Percentiles rank a stretch among this genome's conserved stretches.
These are phyloP conservation scores for Ceratocystis alfenasii DNA, from an alignment of 2,329 filamentous ascomycete species.

Conservation along the genomic window DNA sequence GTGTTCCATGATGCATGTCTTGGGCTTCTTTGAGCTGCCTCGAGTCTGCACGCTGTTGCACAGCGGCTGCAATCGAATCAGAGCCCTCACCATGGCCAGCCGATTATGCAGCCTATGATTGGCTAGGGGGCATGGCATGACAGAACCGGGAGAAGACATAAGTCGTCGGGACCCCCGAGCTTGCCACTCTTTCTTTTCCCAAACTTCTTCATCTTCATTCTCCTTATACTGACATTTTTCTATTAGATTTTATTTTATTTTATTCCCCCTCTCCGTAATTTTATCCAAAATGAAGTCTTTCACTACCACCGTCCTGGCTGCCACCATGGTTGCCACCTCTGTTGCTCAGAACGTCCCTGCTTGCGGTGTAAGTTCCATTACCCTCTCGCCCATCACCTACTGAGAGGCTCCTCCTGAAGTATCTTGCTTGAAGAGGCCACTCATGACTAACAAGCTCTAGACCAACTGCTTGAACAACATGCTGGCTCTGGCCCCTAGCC, in stretches of 20 bases:
- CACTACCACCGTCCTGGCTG: constrained; percentile 35
- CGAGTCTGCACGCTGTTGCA: constrained; percentile 1
- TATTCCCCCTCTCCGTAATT: constrained; percentile 12
- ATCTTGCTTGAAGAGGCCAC: not conserved
- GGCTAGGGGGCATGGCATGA: not conserved
- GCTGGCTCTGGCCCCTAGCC: constrained; percentile 34
- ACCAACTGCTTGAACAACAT: constrained; percentile 41
- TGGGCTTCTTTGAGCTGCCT: not conserved
- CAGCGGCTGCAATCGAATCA: not conserved
- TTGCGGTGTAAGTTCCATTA: constrained; percentile 40
- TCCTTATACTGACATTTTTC: not conserved
- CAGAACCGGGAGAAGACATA: not conserved
- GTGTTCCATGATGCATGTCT: constrained; percentile 4
- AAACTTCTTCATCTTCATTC: not conserved
- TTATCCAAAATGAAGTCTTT: constrained; percentile 41
- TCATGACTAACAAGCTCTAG: constrained; percentile 28
- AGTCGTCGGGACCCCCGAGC: not conserved
- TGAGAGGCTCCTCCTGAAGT: not conserved
- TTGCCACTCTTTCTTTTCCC: not conserved
- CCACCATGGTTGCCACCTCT: constrained; percentile 30
- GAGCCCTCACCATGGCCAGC: not conserved
- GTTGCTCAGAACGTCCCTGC: constrained; percentile 33
- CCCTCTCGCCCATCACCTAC: not conserved
- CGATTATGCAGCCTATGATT: not conserved
- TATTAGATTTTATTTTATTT: not conserved